Evolutionary conservation across 176 grass and related monocot genomes (phyloP).

Genomic region (Avena atlantica): DNA sequence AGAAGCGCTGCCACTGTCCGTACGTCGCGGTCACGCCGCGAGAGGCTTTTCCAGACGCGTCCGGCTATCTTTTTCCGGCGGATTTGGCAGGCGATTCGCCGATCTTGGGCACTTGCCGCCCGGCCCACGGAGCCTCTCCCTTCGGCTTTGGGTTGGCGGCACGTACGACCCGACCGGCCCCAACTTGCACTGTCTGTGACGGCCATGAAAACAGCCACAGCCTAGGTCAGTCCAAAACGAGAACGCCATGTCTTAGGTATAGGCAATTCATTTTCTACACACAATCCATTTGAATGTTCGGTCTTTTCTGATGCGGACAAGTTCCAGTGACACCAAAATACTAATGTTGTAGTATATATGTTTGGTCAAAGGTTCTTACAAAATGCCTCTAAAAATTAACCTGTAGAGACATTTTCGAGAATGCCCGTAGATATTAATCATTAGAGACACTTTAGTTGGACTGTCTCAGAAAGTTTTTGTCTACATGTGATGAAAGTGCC

Average conservation of each 20-base stretch:
- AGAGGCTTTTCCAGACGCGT: background rate
- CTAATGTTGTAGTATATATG: background rate
- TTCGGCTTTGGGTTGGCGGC: background rate
- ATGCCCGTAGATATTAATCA: too few relatives aligned
- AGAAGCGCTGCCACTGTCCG: constrained; percentile 6
- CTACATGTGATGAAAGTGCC: too few relatives aligned
- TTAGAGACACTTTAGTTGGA: too few relatives aligned
- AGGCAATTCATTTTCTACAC: background rate
- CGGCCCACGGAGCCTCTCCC: constrained; percentile 11
- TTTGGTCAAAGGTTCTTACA: background rate
- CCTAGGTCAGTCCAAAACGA: constrained; percentile 1
- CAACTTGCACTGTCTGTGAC: background rate
- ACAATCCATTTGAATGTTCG: background rate
- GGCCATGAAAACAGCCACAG: too few relatives aligned
- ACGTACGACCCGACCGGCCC: background rate
- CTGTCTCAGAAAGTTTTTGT: too few relatives aligned
- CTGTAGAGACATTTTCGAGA: too few relatives aligned
- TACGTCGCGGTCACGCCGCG: background rate
- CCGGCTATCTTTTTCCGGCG: background rate
- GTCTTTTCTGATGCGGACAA: constrained; percentile 38
- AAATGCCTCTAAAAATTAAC: too few relatives aligned
- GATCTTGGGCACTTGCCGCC: constrained; percentile 34
- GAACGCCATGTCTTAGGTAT: background rate
- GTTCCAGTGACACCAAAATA: background rate
- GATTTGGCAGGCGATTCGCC: constrained; percentile 27